These are phyloP conservation scores for Amanita fuliginea DNA, from an alignment of 768 basidiomycete genomes.

Conservation along the genomic window DNA sequence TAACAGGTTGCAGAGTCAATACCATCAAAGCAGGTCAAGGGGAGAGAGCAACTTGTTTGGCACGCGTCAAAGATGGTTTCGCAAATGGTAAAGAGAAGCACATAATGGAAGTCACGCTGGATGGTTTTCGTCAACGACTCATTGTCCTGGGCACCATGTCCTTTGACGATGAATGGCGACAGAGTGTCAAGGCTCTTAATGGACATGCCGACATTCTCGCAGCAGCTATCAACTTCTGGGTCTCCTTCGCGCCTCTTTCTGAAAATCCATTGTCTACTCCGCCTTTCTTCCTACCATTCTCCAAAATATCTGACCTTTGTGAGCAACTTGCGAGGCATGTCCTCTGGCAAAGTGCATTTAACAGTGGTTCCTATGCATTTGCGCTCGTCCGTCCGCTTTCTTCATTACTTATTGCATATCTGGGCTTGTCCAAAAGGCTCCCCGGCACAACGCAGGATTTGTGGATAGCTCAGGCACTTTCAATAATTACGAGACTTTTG, in stretches of 20 bases:
- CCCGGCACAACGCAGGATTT: conserved; percentile 44
- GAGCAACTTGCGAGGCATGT: conserved; percentile 38
- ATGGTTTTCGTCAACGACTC: conserved; percentile 21
- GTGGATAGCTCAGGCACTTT: conserved; percentile 60
- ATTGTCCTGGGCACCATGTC: conserved; percentile 9
- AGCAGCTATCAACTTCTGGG: conserved; percentile 49
- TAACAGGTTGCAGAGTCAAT: conserved; percentile 72
- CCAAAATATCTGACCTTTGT: conserved; percentile 40
- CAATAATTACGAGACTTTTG: conserved; percentile 40
- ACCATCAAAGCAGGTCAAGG: conserved; percentile 50
- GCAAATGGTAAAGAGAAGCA: conserved; percentile 22
- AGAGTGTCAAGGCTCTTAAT: conserved; percentile 20
- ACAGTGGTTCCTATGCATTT: conserved; percentile 14
- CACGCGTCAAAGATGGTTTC: conserved; percentile 29
- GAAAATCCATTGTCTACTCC: conserved; percentile 31
- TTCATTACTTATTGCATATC: conserved; percentile 38
- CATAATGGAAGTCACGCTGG: conserved; percentile 25
- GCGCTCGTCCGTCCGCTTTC: conserved; percentile 43
- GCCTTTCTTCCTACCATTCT: conserved; percentile 53
- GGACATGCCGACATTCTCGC: conserved; percentile 26
- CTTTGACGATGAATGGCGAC: conserved; percentile 6
- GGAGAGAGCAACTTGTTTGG: conserved; percentile 39
- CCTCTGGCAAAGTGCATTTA: conserved; percentile 32
- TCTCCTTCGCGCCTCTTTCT: conserved; percentile 43
- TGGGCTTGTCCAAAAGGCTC: conserved; percentile 45